phyloP scores from a whole-genome alignment of 148 eudicot species.

The Chenopodium quinoa region DNA sequence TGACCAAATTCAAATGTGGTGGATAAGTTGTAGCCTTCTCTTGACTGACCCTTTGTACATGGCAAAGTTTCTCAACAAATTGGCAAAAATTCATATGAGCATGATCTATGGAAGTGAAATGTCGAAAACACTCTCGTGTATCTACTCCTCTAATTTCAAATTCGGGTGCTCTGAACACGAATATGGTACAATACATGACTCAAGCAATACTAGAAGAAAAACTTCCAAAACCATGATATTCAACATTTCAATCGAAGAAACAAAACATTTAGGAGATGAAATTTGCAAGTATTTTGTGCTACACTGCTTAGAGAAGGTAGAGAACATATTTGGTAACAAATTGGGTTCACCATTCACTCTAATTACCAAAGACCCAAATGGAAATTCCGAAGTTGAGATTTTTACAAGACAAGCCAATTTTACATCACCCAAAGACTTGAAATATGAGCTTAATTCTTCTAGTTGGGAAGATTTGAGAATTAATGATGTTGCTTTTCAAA shows the following conservation, averaged over 20 bases:
- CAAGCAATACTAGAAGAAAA: neutral
- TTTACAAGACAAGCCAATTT: conserved; percentile 15
- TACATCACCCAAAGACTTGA: conserved; percentile 8
- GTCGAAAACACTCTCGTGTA: conserved; percentile 24
- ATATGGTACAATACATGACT: neutral
- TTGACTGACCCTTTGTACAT: conserved; percentile 3
- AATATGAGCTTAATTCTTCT: conserved; percentile 11
- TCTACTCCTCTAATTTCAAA: conserved; percentile 34
- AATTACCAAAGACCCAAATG: conserved; percentile 23
- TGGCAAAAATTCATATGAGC: conserved; percentile 41
- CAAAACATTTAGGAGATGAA: neutral
- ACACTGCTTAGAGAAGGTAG: conserved; percentile 39
- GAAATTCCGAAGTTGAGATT: conserved; percentile 20
- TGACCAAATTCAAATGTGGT: conserved; percentile 4
- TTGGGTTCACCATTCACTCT: conserved; percentile 22
- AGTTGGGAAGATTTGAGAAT: conserved; percentile 38
- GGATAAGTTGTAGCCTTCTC: conserved; percentile 11
- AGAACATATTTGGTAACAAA: conserved; percentile 27
- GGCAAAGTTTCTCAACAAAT: conserved; percentile 21
- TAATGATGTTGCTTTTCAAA: conserved; percentile 23
- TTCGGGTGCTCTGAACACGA: neutral
- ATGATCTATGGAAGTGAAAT: conserved; percentile 11
- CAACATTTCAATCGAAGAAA: conserved; percentile 15
- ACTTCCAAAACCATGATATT: conserved; percentile 32
- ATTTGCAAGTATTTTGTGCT: conserved; percentile 23